A percentile compares a stretch with the other conserved stretches of the same genome.
These are phyloP conservation scores for Chlamydomonas applanata DNA, from an alignment of 139 green algal species.

Conservation along the genomic window DNA sequence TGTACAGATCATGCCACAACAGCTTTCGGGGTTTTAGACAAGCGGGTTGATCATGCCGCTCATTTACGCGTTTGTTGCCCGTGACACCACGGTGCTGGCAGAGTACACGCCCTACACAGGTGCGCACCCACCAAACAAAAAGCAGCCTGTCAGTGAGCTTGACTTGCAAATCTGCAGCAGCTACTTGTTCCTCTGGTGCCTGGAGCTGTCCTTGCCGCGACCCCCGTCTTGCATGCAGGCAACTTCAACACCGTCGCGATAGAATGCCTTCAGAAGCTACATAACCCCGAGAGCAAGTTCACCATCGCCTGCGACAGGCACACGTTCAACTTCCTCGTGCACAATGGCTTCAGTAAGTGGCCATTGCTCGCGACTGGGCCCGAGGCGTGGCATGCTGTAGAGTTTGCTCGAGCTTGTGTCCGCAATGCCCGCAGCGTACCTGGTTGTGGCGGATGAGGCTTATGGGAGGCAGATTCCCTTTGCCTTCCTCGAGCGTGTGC, in stretches of 20 bases:
- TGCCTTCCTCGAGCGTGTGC: constrained; percentile 84
- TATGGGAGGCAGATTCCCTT: constrained; percentile 92
- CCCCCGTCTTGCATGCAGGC: constrained; percentile 34
- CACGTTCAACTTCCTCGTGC: constrained; percentile 86
- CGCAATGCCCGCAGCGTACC: constrained; percentile 59
- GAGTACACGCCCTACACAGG: constrained; percentile 85
- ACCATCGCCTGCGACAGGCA: constrained; percentile 76
- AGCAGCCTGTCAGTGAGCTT: too few relatives aligned
- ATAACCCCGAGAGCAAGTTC: constrained; percentile 63
- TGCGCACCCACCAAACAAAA: too few relatives aligned
- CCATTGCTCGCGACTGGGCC: neutral
- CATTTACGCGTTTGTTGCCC: constrained; percentile 81
- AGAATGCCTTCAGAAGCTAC: constrained; percentile 78
- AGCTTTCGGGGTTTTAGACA: too few relatives aligned
- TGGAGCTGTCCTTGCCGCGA: neutral
- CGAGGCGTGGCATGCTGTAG: neutral
- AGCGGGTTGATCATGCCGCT: constrained; percentile 76
- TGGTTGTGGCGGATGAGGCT: constrained; percentile 91
- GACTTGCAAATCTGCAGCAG: too few relatives aligned
- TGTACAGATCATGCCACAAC: too few relatives aligned
- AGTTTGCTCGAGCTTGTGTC: neutral
- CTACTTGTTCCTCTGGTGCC: too few relatives aligned
- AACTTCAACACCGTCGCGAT: constrained; percentile 92
- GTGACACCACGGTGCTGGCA: constrained; percentile 72
- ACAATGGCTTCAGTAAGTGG: constrained; percentile 68